Evolutionary conservation across 352 stramenopile species (phyloP), one percentile per base, ranked within the genome.

Genomic region (Globisporangium iwayamae): DNA sequence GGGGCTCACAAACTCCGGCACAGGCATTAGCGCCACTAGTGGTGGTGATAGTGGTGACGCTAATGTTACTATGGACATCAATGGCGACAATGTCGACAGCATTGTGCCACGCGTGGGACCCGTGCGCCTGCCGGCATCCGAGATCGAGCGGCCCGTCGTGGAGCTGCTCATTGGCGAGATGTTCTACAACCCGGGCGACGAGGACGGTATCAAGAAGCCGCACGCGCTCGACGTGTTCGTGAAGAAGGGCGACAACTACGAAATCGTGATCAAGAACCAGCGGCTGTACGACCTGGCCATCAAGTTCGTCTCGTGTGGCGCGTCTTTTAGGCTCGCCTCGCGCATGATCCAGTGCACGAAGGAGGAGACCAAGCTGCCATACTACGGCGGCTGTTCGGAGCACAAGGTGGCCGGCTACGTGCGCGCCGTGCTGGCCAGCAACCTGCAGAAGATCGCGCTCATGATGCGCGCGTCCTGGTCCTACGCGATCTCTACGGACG

Each of bases 401-500:
- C 67, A 73, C 48, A 73, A 72, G 54, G 67, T 89, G 2, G 79
- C 79, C 4, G 69, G 72, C 18, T 89, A 78, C 43, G 72, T 86
- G 20, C 76, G 80, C 39, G 76, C 76, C 3, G 66, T 87, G 38
- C 63, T 87, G 9, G 80, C 78, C 30, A 87, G 76, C 62, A 89
- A 86, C 55, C 30, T 89, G 58, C 78, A 89, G 68, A 83, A 78
- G 56, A 78, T 87, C 36, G 78, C 78, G 51, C 72, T 74, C 53
- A 80, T 89, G 78, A 84, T 89, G 80, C 80, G 80, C 54, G 67
- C 70, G 2, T 76, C 76, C 14, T 89, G 80, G 80, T 57, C 78
- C 10, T 89, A 81, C 59, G 62, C 74, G 6, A 65, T 89, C 48
- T 68, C 72, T 16, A 83, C 75, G 0, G 78, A 88, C 10, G 73